These are phyloP conservation scores for Pleurotus pulmonarius DNA, from an alignment of 768 basidiomycete genomes.

Conservation along the genomic window DNA sequence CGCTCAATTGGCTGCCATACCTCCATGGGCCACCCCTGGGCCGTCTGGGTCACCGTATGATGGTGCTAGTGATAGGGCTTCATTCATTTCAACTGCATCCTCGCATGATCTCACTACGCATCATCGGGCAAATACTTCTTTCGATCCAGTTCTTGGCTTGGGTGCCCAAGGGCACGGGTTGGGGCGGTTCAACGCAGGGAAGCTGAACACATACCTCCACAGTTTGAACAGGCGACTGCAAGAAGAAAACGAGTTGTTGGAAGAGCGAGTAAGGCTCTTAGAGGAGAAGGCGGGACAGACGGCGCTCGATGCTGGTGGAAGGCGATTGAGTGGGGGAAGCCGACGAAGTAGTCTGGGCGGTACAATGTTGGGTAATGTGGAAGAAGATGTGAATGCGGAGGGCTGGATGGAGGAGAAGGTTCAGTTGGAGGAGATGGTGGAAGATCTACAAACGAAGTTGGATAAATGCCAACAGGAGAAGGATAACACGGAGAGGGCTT, in stretches of 20 bases:
- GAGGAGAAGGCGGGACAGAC: conserved; percentile 46
- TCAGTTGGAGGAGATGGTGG: conserved; percentile 48
- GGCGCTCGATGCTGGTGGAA: neutral
- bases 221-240: conserved; percentile 78
- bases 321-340: conserved; percentile 14
- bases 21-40: conserved; percentile 30
- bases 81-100: conserved; percentile 78
- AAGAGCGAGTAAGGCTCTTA: conserved; percentile 47
- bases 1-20: conserved; percentile 15
- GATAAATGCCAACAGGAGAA: conserved; percentile 44
- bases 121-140: conserved; percentile 79
- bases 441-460: conserved; percentile 45
- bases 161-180: conserved; percentile 64
- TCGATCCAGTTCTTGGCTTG: conserved; percentile 79
- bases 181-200: conserved; percentile 79
- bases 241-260: conserved; percentile 76
- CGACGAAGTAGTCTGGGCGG: conserved; percentile 52
- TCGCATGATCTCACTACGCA: conserved; percentile 87
- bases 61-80: conserved; percentile 50
- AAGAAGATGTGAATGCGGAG: conserved; percentile 60
- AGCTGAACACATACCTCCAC: conserved; percentile 84
- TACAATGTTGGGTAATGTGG: conserved; percentile 52
- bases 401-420: conserved; percentile 72
- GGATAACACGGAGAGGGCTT: conserved; percentile 37
- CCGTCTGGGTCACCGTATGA: conserved; percentile 40